Evolutionary conservation across 2,329 filamentous ascomycete genomes (phyloP).

Genomic region (Fusarium sp.): DNA sequence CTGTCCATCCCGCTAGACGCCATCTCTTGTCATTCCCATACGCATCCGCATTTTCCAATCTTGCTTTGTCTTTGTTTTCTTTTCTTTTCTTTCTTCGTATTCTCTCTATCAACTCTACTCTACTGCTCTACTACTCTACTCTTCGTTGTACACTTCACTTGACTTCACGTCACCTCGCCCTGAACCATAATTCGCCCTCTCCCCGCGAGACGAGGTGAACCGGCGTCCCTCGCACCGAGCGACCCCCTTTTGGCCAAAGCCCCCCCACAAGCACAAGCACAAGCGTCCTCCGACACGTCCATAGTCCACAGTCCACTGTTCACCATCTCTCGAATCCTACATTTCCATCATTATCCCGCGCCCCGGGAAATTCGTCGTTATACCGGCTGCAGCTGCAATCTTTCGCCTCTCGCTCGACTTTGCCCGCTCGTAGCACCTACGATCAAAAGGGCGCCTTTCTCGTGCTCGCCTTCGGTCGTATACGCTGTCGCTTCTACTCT

Average conservation of each 20-base stretch:
- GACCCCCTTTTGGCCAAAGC: conserved; percentile 51
- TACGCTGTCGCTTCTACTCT: conserved; percentile 33
- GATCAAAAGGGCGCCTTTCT: conserved; percentile 38
- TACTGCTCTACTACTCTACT: conserved; percentile 8
- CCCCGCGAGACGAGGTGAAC: conserved; percentile 46
- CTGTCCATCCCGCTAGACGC: conserved; percentile 33
- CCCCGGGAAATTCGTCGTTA: conserved; percentile 41
- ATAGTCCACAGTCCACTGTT: conserved; percentile 38
- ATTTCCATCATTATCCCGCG: conserved; percentile 51
- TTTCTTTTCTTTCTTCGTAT: conserved; percentile 40
- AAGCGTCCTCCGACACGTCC: conserved; percentile 47
- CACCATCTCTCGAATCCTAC: conserved; percentile 46
- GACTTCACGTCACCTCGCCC: conserved; percentile 1
- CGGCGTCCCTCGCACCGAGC: conserved; percentile 51
- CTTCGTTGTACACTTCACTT: conserved; percentile 3
- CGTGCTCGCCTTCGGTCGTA: conserved; percentile 39
- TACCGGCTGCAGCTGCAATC: conserved; percentile 36
- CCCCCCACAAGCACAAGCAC: conserved; percentile 44
- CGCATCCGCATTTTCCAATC: conserved; percentile 41
- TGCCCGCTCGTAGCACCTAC: conserved; percentile 22
- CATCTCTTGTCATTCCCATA: conserved; percentile 42
- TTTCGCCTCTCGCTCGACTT: conserved; percentile 12
- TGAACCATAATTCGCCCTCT: conserved; percentile 30
- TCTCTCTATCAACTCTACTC: conserved; percentile 36
- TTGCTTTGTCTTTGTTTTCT: conserved; percentile 33